These are phyloP conservation scores for Ophiobolus disseminans DNA, from an alignment of 2,329 filamentous ascomycete species.

Conservation along the genomic window DNA sequence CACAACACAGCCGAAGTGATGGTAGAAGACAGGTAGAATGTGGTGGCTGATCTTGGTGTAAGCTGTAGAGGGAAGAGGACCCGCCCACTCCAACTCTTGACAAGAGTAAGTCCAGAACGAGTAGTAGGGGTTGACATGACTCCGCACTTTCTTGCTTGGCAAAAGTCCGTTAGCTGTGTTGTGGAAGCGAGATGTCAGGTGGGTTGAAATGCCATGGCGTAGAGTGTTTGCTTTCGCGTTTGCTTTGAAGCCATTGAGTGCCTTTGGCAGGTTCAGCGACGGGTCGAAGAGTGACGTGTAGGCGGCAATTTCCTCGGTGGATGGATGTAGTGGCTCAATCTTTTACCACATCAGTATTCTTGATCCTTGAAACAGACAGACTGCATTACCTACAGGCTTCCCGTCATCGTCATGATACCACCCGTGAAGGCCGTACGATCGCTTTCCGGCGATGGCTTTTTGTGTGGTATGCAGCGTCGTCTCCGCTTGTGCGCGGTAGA, in stretches of 20 bases:
- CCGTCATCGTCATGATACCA: constrained; percentile 59
- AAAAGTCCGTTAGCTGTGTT: constrained; percentile 35
- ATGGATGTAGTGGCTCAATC: constrained; percentile 29
- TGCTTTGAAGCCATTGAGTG: constrained; percentile 67
- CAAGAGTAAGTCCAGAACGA: constrained; percentile 72
- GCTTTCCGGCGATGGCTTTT: constrained; percentile 56
- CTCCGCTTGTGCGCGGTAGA: constrained; percentile 59
- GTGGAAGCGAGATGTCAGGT: constrained; percentile 64
- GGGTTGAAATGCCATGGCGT: constrained; percentile 62
- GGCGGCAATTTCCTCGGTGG: constrained; percentile 64
- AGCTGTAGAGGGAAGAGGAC: constrained; percentile 62
- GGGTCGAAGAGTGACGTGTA: constrained; percentile 73
- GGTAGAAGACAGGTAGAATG: constrained; percentile 75
- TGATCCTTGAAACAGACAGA: neutral
- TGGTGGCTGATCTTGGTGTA: constrained; percentile 68
- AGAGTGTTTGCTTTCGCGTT: constrained; percentile 72
- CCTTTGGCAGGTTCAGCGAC: constrained; percentile 64
- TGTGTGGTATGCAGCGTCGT: constrained; percentile 61
- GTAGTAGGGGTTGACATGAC: constrained; percentile 69
- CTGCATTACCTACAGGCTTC: constrained; percentile 33
- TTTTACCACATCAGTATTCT: constrained; percentile 3
- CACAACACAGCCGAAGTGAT: constrained; percentile 78
- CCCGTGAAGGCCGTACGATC: constrained; percentile 55
- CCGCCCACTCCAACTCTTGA: constrained; percentile 69
- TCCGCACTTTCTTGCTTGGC: constrained; percentile 52